Percentiles rank a stretch among this genome's conserved stretches.
Evolutionary conservation across 345 rosid genomes (phyloP).

Genomic region (Eucalyptus microcorys): DNA sequence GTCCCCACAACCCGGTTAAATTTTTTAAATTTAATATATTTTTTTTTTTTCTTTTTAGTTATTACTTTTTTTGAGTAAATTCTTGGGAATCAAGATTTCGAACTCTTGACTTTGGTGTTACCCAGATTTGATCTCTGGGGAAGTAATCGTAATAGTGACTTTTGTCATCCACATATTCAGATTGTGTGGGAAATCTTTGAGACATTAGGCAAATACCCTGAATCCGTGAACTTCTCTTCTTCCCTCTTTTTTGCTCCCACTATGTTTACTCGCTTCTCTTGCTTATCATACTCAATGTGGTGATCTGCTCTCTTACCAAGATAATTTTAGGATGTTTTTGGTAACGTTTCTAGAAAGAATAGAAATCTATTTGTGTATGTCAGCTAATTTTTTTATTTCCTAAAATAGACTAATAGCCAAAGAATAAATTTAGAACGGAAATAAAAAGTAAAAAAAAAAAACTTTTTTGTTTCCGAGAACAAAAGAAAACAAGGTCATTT

Average conservation of each 20-base stretch:
- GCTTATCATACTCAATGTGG: background rate
- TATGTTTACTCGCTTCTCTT: background rate
- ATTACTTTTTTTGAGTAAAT: too few species aligned
- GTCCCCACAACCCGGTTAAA: background rate
- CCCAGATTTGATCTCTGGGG: background rate
- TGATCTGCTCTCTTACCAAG: too few species aligned
- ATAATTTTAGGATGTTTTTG: too few species aligned
- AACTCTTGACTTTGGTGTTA: background rate
- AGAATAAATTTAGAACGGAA: rapidly evolving
- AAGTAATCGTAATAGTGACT: background rate
- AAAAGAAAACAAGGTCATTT: too few species aligned
- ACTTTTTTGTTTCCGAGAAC: rapidly evolving
- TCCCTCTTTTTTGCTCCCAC: background rate
- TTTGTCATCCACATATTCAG: background rate
- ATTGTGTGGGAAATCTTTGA: background rate
- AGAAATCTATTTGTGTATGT: rapidly evolving
- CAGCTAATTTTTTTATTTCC: too few species aligned
- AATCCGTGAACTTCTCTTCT: background rate
- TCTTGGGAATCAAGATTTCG: background rate
- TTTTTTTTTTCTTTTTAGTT: too few species aligned
- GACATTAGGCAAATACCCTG: background rate
- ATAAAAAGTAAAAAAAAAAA: rapidly evolving
- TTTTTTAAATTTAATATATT: too few species aligned
- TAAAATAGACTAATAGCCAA: rapidly evolving
- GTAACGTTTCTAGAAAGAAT: too few species aligned